A percentile compares a stretch with the other conserved stretches of the same genome.
These are phyloP conservation scores for Russula sp. DNA, from an alignment of 768 basidiomycete genomes.

Conservation along the genomic window DNA sequence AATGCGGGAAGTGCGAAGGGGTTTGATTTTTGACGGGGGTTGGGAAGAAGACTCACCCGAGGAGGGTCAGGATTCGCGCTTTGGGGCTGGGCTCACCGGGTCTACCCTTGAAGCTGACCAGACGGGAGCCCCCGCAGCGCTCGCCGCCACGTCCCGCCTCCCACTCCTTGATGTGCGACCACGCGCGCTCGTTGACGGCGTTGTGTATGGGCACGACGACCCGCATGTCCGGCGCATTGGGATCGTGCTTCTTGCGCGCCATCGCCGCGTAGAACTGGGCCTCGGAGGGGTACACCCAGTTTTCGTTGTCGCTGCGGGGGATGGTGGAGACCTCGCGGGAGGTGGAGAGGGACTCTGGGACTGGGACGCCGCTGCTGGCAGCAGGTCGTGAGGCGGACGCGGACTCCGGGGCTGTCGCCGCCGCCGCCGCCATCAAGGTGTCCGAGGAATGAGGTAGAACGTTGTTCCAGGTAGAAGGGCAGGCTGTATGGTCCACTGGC, in stretches of 20 bases:
- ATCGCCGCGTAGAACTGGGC: conserved; percentile 99
- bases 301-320: conserved; percentile 60
- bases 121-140: conserved; percentile 70
- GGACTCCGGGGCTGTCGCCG: background rate
- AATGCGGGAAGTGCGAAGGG: too few relatives aligned
- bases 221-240: conserved; percentile 84
- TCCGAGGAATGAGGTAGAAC: conserved; percentile 26
- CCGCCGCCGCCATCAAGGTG: conserved; percentile 1
- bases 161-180: conserved; percentile 52
- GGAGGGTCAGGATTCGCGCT: conserved; percentile 72
- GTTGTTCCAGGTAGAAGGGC: conserved; percentile 29
- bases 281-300: conserved; percentile 98
- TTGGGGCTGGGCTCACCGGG: conserved; percentile 75
- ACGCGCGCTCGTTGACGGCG: conserved; percentile 81
- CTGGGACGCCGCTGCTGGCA: too few relatives aligned
- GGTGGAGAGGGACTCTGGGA: conserved; percentile 43
- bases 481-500: conserved; percentile 31
- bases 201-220: conserved; percentile 98
- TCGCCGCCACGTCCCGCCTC: conserved; percentile 71
- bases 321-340: conserved; percentile 86
- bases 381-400: background rate
- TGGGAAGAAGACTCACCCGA: conserved; percentile 60
- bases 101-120: conserved; percentile 88
- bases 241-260: conserved; percentile 89
- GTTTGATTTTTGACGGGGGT: too few relatives aligned